These are phyloP conservation scores for Suaeda aralocaspica DNA, from an alignment of 148 eudicot species.

Conservation along the genomic window DNA sequence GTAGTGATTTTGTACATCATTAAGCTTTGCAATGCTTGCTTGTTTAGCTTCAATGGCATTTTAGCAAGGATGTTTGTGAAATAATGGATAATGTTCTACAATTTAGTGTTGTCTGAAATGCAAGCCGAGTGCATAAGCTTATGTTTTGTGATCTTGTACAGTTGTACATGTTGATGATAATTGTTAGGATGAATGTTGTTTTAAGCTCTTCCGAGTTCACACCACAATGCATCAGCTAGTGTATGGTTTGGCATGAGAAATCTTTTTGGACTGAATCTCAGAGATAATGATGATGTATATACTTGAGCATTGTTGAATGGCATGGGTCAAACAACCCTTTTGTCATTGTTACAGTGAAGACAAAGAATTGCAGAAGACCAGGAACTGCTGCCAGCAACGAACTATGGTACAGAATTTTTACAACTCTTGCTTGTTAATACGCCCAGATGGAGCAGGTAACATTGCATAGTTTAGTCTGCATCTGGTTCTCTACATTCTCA, in stretches of 20 bases:
- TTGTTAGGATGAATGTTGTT: not conserved
- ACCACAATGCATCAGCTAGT: not conserved
- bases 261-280: not conserved
- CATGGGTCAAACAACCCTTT: not conserved
- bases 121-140: not conserved
- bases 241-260: not conserved
- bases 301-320: not conserved
- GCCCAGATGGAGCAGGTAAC: not conserved
- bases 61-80: not conserved
- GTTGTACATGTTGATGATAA: not conserved
- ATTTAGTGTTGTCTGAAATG: constrained; percentile 1
- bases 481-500: not conserved
- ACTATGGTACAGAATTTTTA: not conserved
- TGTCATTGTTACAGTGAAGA: not conserved
- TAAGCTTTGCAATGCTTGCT: constrained; percentile 3
- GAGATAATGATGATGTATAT: not conserved
- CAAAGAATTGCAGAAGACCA: not conserved
- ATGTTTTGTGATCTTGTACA: not conserved
- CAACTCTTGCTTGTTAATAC: not conserved
- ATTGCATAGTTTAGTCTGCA: not conserved
- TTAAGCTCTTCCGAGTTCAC: not conserved
- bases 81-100: not conserved
- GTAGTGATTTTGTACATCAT: not conserved
- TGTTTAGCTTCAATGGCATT: not conserved
- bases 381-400: not conserved